Conservation (phyloP, 1,284 basidiomycete species). For the Takashimella tepidaria region DNA sequence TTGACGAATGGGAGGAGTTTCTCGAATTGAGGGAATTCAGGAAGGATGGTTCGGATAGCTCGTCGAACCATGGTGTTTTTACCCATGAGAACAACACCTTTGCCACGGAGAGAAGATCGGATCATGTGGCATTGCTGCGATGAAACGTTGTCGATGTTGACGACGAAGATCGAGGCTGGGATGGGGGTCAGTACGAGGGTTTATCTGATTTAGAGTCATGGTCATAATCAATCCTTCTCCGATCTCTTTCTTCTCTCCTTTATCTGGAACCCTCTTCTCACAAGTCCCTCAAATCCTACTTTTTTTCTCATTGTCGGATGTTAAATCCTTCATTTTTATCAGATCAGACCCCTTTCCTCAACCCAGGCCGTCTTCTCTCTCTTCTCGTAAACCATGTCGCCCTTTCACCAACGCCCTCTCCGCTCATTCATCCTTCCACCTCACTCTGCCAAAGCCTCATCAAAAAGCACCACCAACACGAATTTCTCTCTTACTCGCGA, state of each 20-base stretch:
- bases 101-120: slow-evolving; percentile 91
- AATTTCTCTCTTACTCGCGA: too few relatives aligned
- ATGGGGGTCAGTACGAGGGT: too few relatives aligned
- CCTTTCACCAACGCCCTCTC: not conserved
- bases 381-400: too few relatives aligned
- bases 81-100: slow-evolving; percentile 97
- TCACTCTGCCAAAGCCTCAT: too few relatives aligned
- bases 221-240: not conserved
- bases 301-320: too few relatives aligned
- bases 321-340: too few relatives aligned
- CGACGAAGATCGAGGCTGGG: slow-evolving; percentile 96
- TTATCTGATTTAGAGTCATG: not conserved
- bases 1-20: slow-evolving; percentile 90
- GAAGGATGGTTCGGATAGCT: slow-evolving; percentile 83
- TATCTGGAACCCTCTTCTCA: too few relatives aligned
- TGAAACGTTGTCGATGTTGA: slow-evolving; percentile 99
- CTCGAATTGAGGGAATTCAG: slow-evolving; percentile 91
- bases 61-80: slow-evolving; percentile 99
- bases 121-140: slow-evolving; percentile 86
- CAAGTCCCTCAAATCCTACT: too few relatives aligned
- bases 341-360: too few relatives aligned
- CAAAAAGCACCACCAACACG: too few relatives aligned
- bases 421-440: not conserved
- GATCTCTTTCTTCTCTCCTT: too few relatives aligned
- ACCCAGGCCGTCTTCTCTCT: too few relatives aligned